Conservation (phyloP, 345 rosid species). For the Syzygium grande region DNA sequence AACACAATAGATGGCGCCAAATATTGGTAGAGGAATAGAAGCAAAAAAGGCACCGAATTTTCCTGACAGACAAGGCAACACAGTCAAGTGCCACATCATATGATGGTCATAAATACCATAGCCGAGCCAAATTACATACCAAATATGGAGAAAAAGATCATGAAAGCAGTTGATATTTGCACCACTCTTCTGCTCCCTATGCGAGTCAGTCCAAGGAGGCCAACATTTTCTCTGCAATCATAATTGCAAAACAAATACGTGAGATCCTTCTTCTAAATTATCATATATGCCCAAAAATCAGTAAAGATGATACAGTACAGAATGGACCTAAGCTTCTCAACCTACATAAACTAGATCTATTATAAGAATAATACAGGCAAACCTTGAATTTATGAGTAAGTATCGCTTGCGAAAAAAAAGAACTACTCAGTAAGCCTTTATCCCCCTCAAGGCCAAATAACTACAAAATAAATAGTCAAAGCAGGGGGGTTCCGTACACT, state of each 20-base stretch:
- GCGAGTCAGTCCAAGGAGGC: conserved; percentile 82
- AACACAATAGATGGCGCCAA: conserved; percentile 86
- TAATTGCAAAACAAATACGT: background rate
- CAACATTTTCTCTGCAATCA: conserved; percentile 86
- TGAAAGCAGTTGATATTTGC: conserved; percentile 89
- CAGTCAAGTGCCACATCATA: background rate
- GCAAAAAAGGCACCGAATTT: conserved; percentile 98
- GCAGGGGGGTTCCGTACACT: conserved; percentile 45
- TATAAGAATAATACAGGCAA: background rate
- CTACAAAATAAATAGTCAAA: background rate
- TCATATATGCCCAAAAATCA: background rate
- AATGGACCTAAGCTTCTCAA: background rate
- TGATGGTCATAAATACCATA: background rate
- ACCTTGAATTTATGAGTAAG: background rate
- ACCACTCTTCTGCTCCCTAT: conserved; percentile 96
- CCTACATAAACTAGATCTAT: background rate
- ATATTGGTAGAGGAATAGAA: conserved; percentile 88
- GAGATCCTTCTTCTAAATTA: background rate
- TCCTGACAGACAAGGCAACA: conserved; percentile 30
- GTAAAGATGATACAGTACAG: background rate
- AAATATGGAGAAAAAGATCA: conserved; percentile 95
- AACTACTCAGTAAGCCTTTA: background rate
- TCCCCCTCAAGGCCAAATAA: background rate
- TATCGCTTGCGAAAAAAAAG: background rate
- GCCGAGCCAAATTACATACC: conserved; percentile 36